Evolutionary conservation across 345 rosid species (phyloP).

Genomic region (Eucalyptus rudis): DNA sequence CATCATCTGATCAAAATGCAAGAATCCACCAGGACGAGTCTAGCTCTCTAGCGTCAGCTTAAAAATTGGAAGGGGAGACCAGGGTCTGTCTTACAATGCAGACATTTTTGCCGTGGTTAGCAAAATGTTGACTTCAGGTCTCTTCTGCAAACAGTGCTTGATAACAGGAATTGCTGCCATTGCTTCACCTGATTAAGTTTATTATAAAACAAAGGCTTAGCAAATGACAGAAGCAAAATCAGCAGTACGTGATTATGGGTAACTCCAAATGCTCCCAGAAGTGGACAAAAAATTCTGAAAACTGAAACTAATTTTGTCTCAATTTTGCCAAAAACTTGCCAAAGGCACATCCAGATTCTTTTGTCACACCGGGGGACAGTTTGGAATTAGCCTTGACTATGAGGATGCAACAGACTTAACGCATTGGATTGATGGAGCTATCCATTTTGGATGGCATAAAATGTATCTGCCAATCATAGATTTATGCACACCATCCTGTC

Average conservation of each 20-base stretch:
- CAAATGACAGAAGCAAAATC: neutral
- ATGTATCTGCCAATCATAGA: neutral
- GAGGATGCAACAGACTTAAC: neutral
- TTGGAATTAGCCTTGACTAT: neutral
- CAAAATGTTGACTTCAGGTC: constrained; percentile 54
- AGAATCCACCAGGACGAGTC: neutral
- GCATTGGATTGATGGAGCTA: neutral
- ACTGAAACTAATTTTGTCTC: neutral
- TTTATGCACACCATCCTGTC: neutral
- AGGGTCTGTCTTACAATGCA: constrained; percentile 41
- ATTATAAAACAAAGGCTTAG: neutral
- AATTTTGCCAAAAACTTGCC: neutral
- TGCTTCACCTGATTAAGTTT: constrained; percentile 56
- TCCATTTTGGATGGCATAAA: neutral
- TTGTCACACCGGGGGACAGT: neutral
- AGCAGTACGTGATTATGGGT: neutral
- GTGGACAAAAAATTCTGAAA: neutral
- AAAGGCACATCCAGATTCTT: neutral
- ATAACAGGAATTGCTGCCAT: constrained; percentile 91
- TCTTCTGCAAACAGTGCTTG: constrained; percentile 24
- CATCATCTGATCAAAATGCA: neutral
- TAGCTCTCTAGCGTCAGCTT: neutral
- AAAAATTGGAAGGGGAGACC: neutral
- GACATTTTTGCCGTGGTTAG: constrained; percentile 70
- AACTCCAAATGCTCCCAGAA: neutral